Percentiles rank a stretch among this genome's conserved stretches.
Conservation (phyloP, 805 yeast species). For the Saccharomycopsis malanga region DNA sequence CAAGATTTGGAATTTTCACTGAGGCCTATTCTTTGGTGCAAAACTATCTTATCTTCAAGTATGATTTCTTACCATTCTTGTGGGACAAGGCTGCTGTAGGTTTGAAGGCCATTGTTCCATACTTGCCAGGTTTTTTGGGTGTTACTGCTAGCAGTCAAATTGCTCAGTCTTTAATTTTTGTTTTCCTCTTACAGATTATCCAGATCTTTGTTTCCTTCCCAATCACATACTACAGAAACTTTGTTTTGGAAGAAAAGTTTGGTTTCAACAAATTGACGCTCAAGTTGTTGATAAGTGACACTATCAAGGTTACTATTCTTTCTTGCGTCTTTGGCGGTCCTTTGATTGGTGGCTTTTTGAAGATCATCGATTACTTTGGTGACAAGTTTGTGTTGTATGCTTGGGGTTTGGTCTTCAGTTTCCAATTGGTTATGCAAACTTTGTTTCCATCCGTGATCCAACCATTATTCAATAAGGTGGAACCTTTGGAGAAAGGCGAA, state of each 20-base stretch:
- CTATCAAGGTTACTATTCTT: slow-evolving; percentile 51
- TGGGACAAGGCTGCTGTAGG: slow-evolving; percentile 44
- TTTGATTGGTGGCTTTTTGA: slow-evolving; percentile 64
- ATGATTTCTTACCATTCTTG: slow-evolving; percentile 55
- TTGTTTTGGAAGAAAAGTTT: slow-evolving; percentile 83
- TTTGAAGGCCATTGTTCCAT: slow-evolving; percentile 21
- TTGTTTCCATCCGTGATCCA: slow-evolving; percentile 79
- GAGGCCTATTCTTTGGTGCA: slow-evolving; percentile 45
- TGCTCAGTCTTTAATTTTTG: slow-evolving; percentile 64
- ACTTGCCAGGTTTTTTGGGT: slow-evolving; percentile 28
- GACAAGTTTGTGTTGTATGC: slow-evolving; percentile 75
- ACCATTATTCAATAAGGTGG: slow-evolving; percentile 87
- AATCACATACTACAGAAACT: slow-evolving; percentile 63
- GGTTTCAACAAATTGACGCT: slow-evolving; percentile 88
- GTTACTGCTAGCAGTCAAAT: slow-evolving; percentile 48
- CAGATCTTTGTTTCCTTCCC: slow-evolving; percentile 59
- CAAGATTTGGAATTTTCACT: slow-evolving; percentile 55
- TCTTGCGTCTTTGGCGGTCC: slow-evolving; percentile 62
- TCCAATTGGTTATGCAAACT: slow-evolving; percentile 70
- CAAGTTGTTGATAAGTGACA: slow-evolving; percentile 66
- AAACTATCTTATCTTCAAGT: slow-evolving; percentile 51
- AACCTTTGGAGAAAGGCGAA: slow-evolving; percentile 87
- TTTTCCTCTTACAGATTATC: slow-evolving; percentile 42
- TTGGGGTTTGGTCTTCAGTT: slow-evolving; percentile 59
- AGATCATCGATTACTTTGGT: slow-evolving; percentile 74